Base-by-base conservation (phyloP, 1,284 basidiomycete species). In the Tylopilus sp. region DNA sequence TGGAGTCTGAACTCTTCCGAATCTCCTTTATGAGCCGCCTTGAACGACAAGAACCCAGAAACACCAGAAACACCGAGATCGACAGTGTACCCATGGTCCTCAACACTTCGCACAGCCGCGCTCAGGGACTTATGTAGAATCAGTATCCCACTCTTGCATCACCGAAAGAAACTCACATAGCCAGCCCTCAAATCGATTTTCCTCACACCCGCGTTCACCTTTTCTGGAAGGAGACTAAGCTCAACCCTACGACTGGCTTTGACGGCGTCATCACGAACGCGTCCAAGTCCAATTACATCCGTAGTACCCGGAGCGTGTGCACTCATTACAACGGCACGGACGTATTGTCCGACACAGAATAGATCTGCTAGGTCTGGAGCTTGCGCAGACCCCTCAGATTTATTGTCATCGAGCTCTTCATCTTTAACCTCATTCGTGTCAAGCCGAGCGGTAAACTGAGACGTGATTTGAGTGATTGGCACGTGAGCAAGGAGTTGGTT, bases 401-500 rank as follows among this genome's bases (percentile, higher is more conserved):
- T 81, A 29, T 85, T 83, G 3, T 83, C 85, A 19, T 87, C 82
- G 2, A 83, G 82, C 2, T 82, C 83, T 55, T 73, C 79, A 22
- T 84, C 83, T 13, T 81, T 77, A 44, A 80, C 79, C 53, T 84
- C 82, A 29, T 89, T 87, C 71, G 88, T 84, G 44, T 92, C 93
- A 36, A 95, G 85, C 22, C 88, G 83, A 32, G 83, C 73, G 5
- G 97, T 99, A 67, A 97, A 87, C 70, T 94, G 90, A 19, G 87
- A 81, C n/a, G 96, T 96, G 67, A 99, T 89, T 79, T 97, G 91
- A 41, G 97, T 99, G 72, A 99, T 96, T 15, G 98, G 97, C 33
- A 99, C 87, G 80, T 99, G 97, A 6, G 90, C 98, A 69, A 96
- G 89, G 53, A 99, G 89, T 82, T 99, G 97, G 77, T 97, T 95